Evolutionary conservation across 192 early-diverging fungal species (phyloP).

Genomic region (Gaertneriomyces sp.): DNA sequence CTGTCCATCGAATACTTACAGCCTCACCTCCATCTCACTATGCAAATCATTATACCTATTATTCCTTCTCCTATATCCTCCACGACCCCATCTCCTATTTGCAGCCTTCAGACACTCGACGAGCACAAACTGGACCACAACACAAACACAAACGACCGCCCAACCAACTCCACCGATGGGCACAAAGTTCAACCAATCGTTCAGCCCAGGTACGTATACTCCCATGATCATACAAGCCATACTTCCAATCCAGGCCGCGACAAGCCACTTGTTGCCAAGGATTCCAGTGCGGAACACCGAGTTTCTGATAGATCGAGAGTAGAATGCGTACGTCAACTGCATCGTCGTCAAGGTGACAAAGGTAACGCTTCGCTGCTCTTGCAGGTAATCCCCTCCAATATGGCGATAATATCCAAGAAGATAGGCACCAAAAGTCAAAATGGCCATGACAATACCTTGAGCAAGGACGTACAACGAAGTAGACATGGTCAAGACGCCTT

Average conservation of each 20-base stretch:
- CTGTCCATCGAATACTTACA: too few relatives aligned
- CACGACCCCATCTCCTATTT: constrained; percentile 2
- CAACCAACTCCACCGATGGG: constrained; percentile 41
- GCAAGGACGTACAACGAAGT: constrained; percentile 63
- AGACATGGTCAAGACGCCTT: constrained; percentile 66
- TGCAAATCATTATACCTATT: too few relatives aligned
- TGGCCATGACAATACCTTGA: constrained; percentile 69
- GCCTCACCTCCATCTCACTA: too few relatives aligned
- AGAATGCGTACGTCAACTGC: constrained; percentile 85
- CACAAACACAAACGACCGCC: constrained; percentile 38
- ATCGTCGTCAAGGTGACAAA: constrained; percentile 80
- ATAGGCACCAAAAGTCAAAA: constrained; percentile 51
- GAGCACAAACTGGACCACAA: constrained; percentile 42
- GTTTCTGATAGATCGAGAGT: constrained; percentile 67
- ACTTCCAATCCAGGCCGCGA: constrained; percentile 68
- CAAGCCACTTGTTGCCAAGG: constrained; percentile 75
- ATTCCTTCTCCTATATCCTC: neutral
- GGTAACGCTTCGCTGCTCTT: constrained; percentile 55
- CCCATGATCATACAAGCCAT: constrained; percentile 72
- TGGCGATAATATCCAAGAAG: constrained; percentile 25
- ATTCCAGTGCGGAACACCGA: constrained; percentile 77
- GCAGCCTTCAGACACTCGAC: constrained; percentile 41
- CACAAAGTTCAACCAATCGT: constrained; percentile 35
- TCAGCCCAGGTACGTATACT: constrained; percentile 67
- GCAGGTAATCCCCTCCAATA: constrained; percentile 28